Evolutionary conservation across 257 asterid species (phyloP).

Genomic region (Solanum piurae): DNA sequence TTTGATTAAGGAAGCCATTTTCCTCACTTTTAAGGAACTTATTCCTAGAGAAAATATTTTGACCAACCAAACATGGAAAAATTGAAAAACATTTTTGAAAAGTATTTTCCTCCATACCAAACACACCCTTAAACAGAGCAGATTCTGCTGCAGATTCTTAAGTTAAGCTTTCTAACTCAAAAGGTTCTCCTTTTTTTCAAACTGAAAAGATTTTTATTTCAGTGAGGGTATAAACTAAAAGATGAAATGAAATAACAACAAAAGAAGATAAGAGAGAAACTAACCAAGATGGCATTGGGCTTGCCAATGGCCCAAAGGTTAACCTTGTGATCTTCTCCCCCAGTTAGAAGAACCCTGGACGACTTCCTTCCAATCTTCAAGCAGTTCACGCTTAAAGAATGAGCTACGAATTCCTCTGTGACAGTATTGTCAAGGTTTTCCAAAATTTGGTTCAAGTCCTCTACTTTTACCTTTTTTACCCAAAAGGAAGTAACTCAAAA

Average conservation of each 20-base stretch:
- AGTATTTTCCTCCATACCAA: not conserved
- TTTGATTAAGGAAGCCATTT: not conserved
- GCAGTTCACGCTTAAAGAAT: slow-evolving; percentile 91
- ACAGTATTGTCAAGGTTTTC: slow-evolving; percentile 48
- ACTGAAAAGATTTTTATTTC: not conserved
- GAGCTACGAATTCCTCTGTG: slow-evolving; percentile 98
- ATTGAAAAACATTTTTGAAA: not conserved
- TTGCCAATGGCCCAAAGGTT: slow-evolving; percentile 98
- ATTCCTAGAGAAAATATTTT: not conserved
- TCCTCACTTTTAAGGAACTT: not conserved
- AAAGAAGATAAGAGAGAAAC: slow-evolving; percentile 20
- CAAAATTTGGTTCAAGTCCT: not conserved
- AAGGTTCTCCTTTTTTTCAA: not conserved
- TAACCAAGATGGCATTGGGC: slow-evolving; percentile 95
- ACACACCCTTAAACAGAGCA: not conserved
- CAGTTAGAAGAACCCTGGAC: slow-evolving; percentile 91
- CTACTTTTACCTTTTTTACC: not conserved
- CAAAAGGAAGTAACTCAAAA: not conserved
- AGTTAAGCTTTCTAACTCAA: not conserved
- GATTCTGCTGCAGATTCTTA: not conserved
- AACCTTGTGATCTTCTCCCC: slow-evolving; percentile 99
- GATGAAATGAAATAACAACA: not conserved
- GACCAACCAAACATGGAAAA: not conserved
- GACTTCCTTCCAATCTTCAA: slow-evolving; percentile 93
- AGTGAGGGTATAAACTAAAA: not conserved